Evolutionary conservation across 257 asterid genomes (phyloP).

Genomic region (Penstemon newberryi): DNA sequence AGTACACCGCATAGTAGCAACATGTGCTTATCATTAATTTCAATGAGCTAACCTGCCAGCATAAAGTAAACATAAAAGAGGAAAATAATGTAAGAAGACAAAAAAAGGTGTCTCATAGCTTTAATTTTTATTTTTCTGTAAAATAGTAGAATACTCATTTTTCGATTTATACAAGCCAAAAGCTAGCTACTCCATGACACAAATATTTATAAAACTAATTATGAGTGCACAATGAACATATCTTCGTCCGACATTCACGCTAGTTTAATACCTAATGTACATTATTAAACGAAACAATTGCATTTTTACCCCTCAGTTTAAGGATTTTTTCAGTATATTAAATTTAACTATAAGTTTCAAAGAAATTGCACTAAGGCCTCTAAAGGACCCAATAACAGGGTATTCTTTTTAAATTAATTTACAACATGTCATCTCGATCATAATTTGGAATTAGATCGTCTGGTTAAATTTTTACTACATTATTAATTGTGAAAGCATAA

Average conservation of each 20-base stretch:
- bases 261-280: constrained; percentile 26
- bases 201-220: background rate
- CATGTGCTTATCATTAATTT: constrained; percentile 1
- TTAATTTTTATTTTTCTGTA: constrained; percentile 3
- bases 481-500: too few species aligned
- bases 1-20: background rate
- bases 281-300: constrained; percentile 13
- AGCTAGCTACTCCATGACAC: constrained; percentile 1
- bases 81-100: constrained; percentile 30
- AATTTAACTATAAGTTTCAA: too few species aligned
- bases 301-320: background rate
- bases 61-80: constrained; percentile 17
- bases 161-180: constrained; percentile 19
- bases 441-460: too few species aligned
- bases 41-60: constrained; percentile 9
- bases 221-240: background rate
- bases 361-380: too few species aligned
- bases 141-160: constrained; percentile 13
- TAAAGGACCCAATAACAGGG: too few species aligned
- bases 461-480: too few species aligned
- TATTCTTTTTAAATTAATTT: too few species aligned
- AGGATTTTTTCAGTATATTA: background rate
- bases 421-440: too few species aligned
- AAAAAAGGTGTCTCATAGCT: constrained; percentile 28
- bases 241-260: constrained; percentile 54